Conservation (phyloP, 1,284 basidiomycete species). For the Meira nashicola region DNA sequence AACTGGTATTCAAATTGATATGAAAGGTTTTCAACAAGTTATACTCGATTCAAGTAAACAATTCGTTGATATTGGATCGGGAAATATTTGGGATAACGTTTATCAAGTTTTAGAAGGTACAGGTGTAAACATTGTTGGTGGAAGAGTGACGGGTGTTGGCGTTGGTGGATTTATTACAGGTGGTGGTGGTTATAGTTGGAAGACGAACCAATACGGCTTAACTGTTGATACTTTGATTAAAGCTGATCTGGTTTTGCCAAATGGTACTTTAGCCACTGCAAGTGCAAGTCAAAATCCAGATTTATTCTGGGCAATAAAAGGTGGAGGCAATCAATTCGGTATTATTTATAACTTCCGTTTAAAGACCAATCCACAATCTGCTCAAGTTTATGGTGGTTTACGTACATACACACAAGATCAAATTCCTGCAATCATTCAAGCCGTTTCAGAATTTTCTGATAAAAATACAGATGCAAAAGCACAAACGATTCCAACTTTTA, state of each 20-base stretch:
- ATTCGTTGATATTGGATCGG: constrained; percentile 33
- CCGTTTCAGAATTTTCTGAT: constrained; percentile 18
- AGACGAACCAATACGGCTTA: constrained; percentile 36
- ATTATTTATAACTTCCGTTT: constrained; percentile 32
- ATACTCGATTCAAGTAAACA: constrained; percentile 25
- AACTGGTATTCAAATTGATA: constrained; percentile 30
- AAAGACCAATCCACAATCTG: constrained; percentile 26
- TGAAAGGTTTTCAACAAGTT: constrained; percentile 29
- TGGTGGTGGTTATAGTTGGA: constrained; percentile 35
- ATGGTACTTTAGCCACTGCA: constrained; percentile 27
- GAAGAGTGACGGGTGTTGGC: constrained; percentile 36
- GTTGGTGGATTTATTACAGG: constrained; percentile 29
- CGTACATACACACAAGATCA: constrained; percentile 30
- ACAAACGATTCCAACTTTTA: constrained; percentile 34
- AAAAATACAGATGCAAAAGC: constrained; percentile 38
- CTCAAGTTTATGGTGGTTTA: constrained; percentile 32
- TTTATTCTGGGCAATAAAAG: constrained; percentile 35
- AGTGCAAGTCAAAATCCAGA: constrained; percentile 25
- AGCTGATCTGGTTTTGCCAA: constrained; percentile 32
- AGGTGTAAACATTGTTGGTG: constrained; percentile 29
- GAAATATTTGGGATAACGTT: constrained; percentile 37
- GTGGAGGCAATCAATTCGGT: constrained; percentile 35
- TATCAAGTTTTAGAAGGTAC: constrained; percentile 21
- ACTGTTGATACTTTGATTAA: constrained; percentile 32
- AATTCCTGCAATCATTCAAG: constrained; percentile 23